Percentiles rank a stretch among this genome's conserved stretches.
phyloP scores from a whole-genome alignment of 192 early-diverging fungal species.

The Fimicolochytrium jonesii region DNA sequence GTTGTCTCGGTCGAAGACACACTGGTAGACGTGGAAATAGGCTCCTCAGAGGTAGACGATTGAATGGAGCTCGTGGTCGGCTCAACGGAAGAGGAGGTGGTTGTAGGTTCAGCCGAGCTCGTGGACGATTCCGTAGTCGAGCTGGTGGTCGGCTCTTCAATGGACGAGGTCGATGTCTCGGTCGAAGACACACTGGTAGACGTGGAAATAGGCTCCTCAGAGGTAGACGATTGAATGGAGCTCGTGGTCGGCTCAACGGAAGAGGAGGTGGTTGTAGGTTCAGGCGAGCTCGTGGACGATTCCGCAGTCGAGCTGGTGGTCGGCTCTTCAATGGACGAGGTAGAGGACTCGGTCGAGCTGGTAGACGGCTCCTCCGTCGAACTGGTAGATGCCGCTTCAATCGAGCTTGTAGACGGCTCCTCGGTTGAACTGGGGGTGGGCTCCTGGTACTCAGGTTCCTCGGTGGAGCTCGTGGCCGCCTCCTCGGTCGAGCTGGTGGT shows the following conservation, averaged over 20 bases:
- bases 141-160: neutral
- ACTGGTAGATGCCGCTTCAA: neutral
- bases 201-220: neutral
- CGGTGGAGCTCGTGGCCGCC: neutral
- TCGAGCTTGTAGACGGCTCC: neutral
- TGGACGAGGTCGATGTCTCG: constrained; percentile 2
- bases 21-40: neutral
- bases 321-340: neutral
- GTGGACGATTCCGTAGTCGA: too few species aligned
- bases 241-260: neutral
- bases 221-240: neutral
- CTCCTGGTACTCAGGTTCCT: too few species aligned
- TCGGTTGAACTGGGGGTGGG: neutral
- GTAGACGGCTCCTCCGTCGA: neutral
- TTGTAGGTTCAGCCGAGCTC: neutral
- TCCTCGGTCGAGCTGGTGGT: too few species aligned
- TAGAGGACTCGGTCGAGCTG: too few species aligned
- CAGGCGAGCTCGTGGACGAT: neutral
- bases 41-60: neutral
- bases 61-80: neutral
- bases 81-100: neutral
- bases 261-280: neutral
- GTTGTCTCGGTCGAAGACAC: too few species aligned
- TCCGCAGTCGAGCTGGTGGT: neutral
- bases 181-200: too few species aligned